Conservation (phyloP, 495 filamentous ascomycete species). For the Annulohypoxylon bovei region DNA sequence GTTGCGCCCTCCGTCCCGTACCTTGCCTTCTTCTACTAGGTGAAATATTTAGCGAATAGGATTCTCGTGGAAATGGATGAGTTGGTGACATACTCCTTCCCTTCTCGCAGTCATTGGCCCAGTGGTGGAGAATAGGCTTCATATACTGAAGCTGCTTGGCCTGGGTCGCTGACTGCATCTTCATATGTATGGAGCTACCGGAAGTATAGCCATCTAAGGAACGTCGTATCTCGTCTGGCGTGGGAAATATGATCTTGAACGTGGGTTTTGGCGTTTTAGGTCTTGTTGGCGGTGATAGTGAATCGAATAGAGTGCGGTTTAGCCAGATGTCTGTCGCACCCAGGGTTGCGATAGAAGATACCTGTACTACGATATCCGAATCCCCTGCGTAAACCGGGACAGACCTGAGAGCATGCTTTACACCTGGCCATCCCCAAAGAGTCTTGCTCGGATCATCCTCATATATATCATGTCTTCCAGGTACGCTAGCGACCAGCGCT, state of each 20-base stretch:
- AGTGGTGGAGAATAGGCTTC: conserved; percentile 74
- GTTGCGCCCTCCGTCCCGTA: conserved; percentile 64
- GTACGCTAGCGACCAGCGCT: conserved; percentile 79
- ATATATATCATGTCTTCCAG: conserved; percentile 66
- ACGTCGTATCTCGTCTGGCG: conserved; percentile 77
- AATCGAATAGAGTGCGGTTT: conserved; percentile 67
- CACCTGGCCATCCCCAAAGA: conserved; percentile 77
- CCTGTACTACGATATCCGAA: conserved; percentile 74
- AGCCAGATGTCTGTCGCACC: conserved; percentile 82
- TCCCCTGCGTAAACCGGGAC: conserved; percentile 55
- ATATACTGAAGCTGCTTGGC: conserved; percentile 80
- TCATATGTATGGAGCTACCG: conserved; percentile 85
- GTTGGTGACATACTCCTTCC: conserved; percentile 38
- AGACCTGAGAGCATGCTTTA: conserved; percentile 67
- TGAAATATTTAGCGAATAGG: neutral
- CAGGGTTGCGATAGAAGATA: conserved; percentile 86
- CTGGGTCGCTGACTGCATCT: conserved; percentile 72
- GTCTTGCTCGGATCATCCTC: conserved; percentile 59
- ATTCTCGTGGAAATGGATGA: neutral
- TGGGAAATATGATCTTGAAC: conserved; percentile 80
- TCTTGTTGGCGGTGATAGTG: conserved; percentile 34
- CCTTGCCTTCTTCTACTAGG: conserved; percentile 7
- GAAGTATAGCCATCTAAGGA: conserved; percentile 82
- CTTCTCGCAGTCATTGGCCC: conserved; percentile 66
- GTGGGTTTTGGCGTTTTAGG: conserved; percentile 33